phyloP scores from a whole-genome alignment of 148 eudicot species.

The Mesembryanthemum crystallinum region DNA sequence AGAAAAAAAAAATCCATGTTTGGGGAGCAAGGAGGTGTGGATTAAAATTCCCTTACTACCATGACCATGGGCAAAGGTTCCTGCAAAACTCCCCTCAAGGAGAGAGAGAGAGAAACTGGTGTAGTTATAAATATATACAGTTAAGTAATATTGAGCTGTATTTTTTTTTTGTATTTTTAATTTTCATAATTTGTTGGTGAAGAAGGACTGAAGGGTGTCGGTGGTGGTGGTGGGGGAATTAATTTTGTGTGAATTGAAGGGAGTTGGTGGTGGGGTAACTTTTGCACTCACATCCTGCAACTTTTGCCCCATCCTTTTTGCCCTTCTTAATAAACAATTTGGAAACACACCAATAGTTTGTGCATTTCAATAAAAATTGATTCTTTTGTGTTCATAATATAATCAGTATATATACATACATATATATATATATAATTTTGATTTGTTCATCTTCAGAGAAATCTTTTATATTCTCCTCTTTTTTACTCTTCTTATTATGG shows the following conservation, averaged over 20 bases:
- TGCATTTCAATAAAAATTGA: conserved; percentile 36
- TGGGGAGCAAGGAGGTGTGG: conserved; percentile 27
- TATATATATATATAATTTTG: background rate
- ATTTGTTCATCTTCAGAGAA: background rate
- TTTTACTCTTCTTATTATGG: background rate
- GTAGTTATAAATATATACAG: conserved; percentile 32
- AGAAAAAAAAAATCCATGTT: background rate
- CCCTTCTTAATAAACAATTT: conserved; percentile 27
- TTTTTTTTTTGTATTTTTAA: conserved; percentile 13
- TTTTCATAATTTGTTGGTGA: conserved; percentile 24
- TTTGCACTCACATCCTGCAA: conserved; percentile 15
- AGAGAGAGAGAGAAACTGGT: conserved; percentile 7
- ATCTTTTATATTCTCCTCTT: background rate
- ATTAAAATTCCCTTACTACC: conserved; percentile 15
- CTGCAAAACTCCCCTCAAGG: conserved; percentile 24
- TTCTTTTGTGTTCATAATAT: conserved; percentile 33
- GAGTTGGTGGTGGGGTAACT: conserved; percentile 20
- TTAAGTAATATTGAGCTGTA: conserved; percentile 23
- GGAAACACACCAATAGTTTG: conserved; percentile 26
- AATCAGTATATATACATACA: background rate
- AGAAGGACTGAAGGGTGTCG: conserved; percentile 24
- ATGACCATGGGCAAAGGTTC: conserved; percentile 14
- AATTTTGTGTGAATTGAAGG: conserved; percentile 39
- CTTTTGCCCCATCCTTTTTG: conserved; percentile 20
- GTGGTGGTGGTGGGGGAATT: conserved; percentile 39